Conservation (phyloP, 257 asterid species). For the Solanum verrucosum region DNA sequence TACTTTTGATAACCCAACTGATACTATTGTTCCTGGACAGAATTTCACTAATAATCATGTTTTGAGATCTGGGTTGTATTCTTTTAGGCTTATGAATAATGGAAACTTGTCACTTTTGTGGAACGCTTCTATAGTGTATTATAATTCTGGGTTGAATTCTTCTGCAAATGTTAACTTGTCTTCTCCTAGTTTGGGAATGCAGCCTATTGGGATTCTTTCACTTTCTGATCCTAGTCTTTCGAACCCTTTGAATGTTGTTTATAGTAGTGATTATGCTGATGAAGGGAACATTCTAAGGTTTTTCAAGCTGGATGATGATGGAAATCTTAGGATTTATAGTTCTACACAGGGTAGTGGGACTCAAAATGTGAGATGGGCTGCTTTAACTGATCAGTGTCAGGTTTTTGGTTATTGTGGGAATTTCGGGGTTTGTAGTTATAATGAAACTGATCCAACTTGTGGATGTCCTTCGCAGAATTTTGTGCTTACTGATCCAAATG, state of each 20-base stretch:
- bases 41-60: constrained; percentile 16
- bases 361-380: constrained; percentile 54
- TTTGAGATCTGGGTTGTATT: constrained; percentile 45
- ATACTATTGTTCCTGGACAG: constrained; percentile 58
- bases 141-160: constrained; percentile 56
- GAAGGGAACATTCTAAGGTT: constrained; percentile 47
- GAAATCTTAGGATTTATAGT: constrained; percentile 73
- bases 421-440: constrained; percentile 68
- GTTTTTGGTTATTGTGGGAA: constrained; percentile 83
- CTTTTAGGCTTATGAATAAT: constrained; percentile 23
- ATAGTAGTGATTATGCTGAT: constrained; percentile 58
- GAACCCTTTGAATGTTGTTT: constrained; percentile 28
- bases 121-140: constrained; percentile 45
- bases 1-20: constrained; percentile 63
- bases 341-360: constrained; percentile 38
- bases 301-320: constrained; percentile 57
- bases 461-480: constrained; percentile 69
- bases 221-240: constrained; percentile 41
- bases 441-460: constrained; percentile 49
- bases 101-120: constrained; percentile 65
- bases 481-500: constrained; percentile 34
- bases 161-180: constrained; percentile 24
- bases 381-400: constrained; percentile 66
- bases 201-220: constrained; percentile 38
- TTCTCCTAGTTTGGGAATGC: constrained; percentile 40